Conservation (phyloP, 441 rosid genomes). For the Hura crepitans region DNA sequence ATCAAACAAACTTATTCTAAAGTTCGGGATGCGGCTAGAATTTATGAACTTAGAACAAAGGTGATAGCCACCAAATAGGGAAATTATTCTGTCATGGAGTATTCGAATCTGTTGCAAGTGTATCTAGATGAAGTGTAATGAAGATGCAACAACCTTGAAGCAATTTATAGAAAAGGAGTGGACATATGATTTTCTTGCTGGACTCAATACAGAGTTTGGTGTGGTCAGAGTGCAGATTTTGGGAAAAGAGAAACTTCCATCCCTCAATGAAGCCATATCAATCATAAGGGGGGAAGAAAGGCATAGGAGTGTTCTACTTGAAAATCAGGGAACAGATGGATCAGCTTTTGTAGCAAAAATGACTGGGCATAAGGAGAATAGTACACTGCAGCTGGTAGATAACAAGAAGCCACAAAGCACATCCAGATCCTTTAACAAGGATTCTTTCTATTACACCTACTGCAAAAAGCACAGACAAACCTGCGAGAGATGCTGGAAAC, state of each 20-base stretch:
- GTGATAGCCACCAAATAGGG: neutral
- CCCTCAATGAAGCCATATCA: neutral
- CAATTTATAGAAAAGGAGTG: neutral
- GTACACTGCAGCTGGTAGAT: no score
- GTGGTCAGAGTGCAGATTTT: no score
- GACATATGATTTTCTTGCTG: neutral
- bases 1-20: neutral
- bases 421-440: neutral
- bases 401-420: no score
- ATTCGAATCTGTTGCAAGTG: neutral
- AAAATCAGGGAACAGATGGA: no score
- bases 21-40: neutral
- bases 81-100: neutral
- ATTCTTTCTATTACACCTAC: neutral
- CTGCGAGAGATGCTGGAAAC: neutral
- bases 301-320: neutral
- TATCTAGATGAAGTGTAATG: neutral
- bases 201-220: neutral
- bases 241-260: neutral
- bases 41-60: neutral
- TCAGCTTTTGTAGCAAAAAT: no score
- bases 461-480: neutral
- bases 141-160: neutral
- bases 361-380: no score
- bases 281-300: neutral